phyloP scores from a whole-genome alignment of 768 basidiomycete genomes.

The Hysterangium stoloniferum region DNA sequence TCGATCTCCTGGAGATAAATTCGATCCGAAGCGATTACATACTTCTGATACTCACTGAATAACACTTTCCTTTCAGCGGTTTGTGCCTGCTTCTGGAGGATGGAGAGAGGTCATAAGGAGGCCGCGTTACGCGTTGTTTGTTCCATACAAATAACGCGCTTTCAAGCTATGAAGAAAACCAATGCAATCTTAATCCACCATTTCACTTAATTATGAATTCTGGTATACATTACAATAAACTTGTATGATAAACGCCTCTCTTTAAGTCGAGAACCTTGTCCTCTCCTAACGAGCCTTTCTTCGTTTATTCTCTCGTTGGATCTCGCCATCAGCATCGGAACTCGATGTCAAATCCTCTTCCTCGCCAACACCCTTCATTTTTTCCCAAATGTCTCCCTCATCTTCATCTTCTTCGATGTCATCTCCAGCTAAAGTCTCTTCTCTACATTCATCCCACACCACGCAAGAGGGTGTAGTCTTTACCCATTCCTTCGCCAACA shows the following conservation, averaged over 20 bases:
- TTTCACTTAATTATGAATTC: too few species aligned
- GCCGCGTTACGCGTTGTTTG: slow-evolving; percentile 3
- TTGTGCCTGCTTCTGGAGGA: too few species aligned
- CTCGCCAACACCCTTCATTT: slow-evolving; percentile 2
- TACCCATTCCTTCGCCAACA: slow-evolving; percentile 57
- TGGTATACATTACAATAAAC: too few species aligned
- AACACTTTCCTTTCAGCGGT: too few species aligned
- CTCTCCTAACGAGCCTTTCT: not conserved
- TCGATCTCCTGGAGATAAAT: too few species aligned
- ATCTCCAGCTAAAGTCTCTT: not conserved
- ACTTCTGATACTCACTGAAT: too few species aligned
- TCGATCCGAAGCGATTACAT: too few species aligned
- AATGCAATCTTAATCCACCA: too few species aligned
- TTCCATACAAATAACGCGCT: not conserved
- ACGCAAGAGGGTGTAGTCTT: slow-evolving; percentile 55
- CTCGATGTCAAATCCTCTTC: not conserved
- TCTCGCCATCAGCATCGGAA: not conserved
- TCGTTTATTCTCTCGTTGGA: not conserved
- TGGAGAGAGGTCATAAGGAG: too few species aligned
- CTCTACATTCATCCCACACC: slow-evolving; percentile 44
- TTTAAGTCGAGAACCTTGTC: too few species aligned
- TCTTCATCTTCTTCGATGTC: slow-evolving; percentile 4
- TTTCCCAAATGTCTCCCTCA: not conserved
- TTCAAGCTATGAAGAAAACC: too few species aligned
- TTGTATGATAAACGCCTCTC: too few species aligned